These are phyloP conservation scores for Omphalea diandra DNA, from an alignment of 441 rosid species.

Conservation along the genomic window DNA sequence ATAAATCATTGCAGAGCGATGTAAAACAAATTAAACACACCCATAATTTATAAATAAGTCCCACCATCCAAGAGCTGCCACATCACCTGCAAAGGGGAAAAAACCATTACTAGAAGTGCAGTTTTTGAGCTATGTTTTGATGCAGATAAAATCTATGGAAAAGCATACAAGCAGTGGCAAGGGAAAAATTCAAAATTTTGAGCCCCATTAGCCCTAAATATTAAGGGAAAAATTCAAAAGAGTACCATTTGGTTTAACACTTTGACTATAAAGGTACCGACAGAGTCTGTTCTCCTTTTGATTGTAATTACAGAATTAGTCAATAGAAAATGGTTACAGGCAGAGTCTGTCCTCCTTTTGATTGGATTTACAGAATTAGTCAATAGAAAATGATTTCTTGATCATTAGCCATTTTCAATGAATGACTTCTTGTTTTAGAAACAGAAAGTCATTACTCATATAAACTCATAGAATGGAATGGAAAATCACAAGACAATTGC, in stretches of 20 bases:
- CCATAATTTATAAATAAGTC: slow-evolving; percentile 88
- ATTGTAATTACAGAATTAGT: no score
- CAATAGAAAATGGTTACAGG: no score
- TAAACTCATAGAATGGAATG: no score
- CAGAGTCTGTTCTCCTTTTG: not conserved
- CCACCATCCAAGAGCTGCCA: slow-evolving; percentile 96
- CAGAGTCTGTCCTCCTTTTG: no score
- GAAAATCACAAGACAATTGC: not conserved
- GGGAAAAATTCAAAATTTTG: not conserved
- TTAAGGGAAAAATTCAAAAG: not conserved
- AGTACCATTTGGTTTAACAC: not conserved
- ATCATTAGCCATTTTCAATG: no score
- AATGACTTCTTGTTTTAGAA: no score
- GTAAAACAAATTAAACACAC: slow-evolving; percentile 39
- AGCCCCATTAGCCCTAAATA: not conserved
- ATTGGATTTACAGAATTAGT: no score
- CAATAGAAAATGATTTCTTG: no score
- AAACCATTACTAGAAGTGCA: not conserved
- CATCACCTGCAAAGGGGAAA: slow-evolving; percentile 53
- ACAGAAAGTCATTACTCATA: no score
- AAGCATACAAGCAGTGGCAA: no score
- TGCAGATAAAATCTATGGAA: not conserved
- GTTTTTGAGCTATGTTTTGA: not conserved
- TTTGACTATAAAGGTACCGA: not conserved
- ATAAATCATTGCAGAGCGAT: slow-evolving; percentile 6